Conservation (phyloP, 441 rosid species). For the Arabidopsis hybrid region DNA sequence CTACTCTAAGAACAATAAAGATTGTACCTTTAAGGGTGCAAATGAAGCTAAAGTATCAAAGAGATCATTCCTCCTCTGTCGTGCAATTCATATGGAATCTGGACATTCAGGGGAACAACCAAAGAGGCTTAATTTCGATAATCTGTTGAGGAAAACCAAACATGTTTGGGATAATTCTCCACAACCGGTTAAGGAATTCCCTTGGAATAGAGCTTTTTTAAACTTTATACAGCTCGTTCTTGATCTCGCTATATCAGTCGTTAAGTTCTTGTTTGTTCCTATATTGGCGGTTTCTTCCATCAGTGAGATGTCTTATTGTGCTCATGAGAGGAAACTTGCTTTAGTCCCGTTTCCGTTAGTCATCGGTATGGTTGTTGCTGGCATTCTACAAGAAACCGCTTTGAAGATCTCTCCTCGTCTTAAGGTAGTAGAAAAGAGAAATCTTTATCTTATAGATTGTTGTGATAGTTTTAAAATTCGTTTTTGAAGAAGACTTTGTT, state of each 20-base stretch:
- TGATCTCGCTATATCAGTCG: constrained; percentile 68
- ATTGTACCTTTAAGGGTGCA: constrained; percentile 33
- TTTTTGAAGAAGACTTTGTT: constrained; percentile 34
- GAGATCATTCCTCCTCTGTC: constrained; percentile 49
- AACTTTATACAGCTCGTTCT: constrained; percentile 79
- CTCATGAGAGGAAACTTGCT: constrained; percentile 76
- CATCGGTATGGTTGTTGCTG: constrained; percentile 69
- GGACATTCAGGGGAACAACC: constrained; percentile 71
- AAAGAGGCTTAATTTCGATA: constrained; percentile 54
- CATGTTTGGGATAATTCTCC: constrained; percentile 73
- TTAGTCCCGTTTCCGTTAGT: constrained; percentile 74
- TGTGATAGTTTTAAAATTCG: background rate
- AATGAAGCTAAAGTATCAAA: constrained; percentile 42
- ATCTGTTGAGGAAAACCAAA: constrained; percentile 56
- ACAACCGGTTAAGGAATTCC: constrained; percentile 78
- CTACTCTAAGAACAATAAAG: constrained; percentile 35
- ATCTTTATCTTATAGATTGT: background rate
- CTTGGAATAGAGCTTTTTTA: constrained; percentile 71
- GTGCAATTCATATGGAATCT: constrained; percentile 67
- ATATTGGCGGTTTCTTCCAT: constrained; percentile 73
- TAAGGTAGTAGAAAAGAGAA: constrained; percentile 54
- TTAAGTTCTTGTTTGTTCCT: constrained; percentile 74
- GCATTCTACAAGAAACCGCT: constrained; percentile 60
- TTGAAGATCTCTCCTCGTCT: constrained; percentile 77
- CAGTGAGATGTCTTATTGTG: constrained; percentile 96